Evolutionary conservation across 108 stramenopile species (phyloP), one percentile per base, ranked within the genome.

Genomic region (Asterionellopsis glacialis): DNA sequence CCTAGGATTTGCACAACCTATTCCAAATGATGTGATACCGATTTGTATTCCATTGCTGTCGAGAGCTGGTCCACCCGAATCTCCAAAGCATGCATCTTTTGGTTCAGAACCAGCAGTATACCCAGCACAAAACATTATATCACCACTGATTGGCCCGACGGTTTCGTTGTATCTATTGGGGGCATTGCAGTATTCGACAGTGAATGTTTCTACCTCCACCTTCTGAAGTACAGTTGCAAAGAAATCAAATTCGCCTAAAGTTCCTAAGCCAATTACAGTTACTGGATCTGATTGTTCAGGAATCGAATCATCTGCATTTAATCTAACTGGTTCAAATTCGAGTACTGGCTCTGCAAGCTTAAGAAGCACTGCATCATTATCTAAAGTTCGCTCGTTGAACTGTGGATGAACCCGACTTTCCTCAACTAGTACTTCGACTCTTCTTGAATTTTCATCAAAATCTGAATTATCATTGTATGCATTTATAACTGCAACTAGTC

Each of bases 51-150:
- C 43, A 47, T 25, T 19, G 2, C 4, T 1, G 19, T 22, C 28
- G 52, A 53, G 18, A 15, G 24, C 18, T 21, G 62, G 62, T 24
- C 62, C 62, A 6, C 62, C 62, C 13, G 62, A 63, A 24, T 63
- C 62, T 16, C 51, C 62, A 11, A 25, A 13, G 51, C 62, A 63
- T 9, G 62, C 28, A 27, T 63, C 62, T 27, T 53, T 11, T 33
- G 33, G 33, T 33, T 33, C 33, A 7, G 33, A 7, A 33, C 33
- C 7, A 5, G 33, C 33, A 33, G 2, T 33, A 33, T 33, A 33
- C 2, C 33, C 33, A 7, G 33, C 33, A 33, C 33, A 33, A 33
- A 33, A 33, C 33, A 33, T 33, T 2, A 33, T 7, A 33, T 33
- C 33, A 33, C 33, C 33, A 33, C 7, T 33, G 5, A 33, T 2